phyloP scores from a whole-genome alignment of 1,284 basidiomycete genomes.

The Irpex sp. region DNA sequence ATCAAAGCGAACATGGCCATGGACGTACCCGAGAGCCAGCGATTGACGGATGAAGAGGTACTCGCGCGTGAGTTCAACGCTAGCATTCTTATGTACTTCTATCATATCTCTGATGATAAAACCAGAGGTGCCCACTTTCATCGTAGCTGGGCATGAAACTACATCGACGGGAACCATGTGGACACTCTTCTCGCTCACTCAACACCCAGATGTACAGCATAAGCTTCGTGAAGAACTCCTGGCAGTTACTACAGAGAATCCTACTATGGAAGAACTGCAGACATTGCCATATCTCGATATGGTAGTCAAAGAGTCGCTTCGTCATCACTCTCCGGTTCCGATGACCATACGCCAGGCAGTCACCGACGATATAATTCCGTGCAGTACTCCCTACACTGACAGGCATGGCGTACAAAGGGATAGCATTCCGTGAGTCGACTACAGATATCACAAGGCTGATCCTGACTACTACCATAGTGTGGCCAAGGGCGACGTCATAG shows the following conservation, averaged over 20 bases:
- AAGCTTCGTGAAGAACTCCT: conserved; percentile 78
- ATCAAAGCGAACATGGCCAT: conserved; percentile 58
- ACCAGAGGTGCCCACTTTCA: conserved; percentile 58
- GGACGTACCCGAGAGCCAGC: conserved; percentile 50
- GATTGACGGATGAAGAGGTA: conserved; percentile 62
- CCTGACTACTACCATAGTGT: conserved; percentile 34
- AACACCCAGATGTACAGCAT: conserved; percentile 62
- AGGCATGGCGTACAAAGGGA: conserved; percentile 33
- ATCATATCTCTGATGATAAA: not conserved
- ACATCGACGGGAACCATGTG: conserved; percentile 52
- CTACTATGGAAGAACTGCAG: conserved; percentile 69
- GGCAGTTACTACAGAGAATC: conserved; percentile 38
- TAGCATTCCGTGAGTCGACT: conserved; percentile 33
- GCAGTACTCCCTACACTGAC: conserved; percentile 38
- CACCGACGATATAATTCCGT: conserved; percentile 55
- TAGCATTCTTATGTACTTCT: not conserved
- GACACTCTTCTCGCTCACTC: conserved; percentile 72
- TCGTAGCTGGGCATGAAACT: conserved; percentile 57
- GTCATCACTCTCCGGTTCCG: conserved; percentile 72
- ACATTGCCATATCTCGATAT: no score
- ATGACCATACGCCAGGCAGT: conserved; percentile 56
- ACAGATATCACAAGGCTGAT: not conserved
- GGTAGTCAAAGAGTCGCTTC: conserved; percentile 78
- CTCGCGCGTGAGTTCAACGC: conserved; percentile 58
- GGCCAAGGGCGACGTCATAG: conserved; percentile 50